phyloP scores from a whole-genome alignment of 106 monocot genomes.

The Dendrobium huoshanense region DNA sequence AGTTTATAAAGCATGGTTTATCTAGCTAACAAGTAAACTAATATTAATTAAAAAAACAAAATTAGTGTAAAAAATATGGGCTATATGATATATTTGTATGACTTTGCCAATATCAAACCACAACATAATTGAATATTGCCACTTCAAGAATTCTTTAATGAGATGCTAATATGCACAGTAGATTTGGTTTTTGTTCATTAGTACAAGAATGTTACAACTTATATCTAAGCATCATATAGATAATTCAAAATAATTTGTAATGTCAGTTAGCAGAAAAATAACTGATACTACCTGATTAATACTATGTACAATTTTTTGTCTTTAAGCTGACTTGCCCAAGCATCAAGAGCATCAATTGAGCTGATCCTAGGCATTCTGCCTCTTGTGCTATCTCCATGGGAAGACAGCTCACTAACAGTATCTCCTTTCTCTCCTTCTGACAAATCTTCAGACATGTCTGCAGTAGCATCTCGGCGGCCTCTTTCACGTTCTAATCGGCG shows the following conservation, averaged over 20 bases:
- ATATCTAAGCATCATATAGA: background rate
- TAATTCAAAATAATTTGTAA: slow-evolving; percentile 1
- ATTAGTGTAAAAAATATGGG: background rate
- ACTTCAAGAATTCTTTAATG: background rate
- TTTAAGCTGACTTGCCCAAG: slow-evolving; percentile 84
- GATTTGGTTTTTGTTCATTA: background rate
- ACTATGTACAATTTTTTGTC: slow-evolving; percentile 91
- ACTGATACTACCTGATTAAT: slow-evolving; percentile 59
- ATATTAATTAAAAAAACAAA: background rate
- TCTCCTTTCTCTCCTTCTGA: slow-evolving; percentile 96
- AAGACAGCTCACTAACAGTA: slow-evolving; percentile 37
- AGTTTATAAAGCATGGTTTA: background rate
- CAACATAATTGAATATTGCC: background rate
- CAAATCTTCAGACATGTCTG: slow-evolving; percentile 96
- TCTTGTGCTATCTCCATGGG: slow-evolving; percentile 59
- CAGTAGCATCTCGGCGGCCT: slow-evolving; percentile 81
- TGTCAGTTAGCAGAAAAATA: background rate
- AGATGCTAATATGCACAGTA: background rate
- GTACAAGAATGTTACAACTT: background rate
- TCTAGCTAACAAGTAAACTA: background rate
- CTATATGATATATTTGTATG: background rate
- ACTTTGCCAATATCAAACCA: background rate
- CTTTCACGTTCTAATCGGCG: slow-evolving; percentile 82
- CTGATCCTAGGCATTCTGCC: slow-evolving; percentile 77
- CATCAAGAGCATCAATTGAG: slow-evolving; percentile 77